phyloP scores from a whole-genome alignment of 1,284 basidiomycete species.

The Apiotrichum gracile region DNA sequence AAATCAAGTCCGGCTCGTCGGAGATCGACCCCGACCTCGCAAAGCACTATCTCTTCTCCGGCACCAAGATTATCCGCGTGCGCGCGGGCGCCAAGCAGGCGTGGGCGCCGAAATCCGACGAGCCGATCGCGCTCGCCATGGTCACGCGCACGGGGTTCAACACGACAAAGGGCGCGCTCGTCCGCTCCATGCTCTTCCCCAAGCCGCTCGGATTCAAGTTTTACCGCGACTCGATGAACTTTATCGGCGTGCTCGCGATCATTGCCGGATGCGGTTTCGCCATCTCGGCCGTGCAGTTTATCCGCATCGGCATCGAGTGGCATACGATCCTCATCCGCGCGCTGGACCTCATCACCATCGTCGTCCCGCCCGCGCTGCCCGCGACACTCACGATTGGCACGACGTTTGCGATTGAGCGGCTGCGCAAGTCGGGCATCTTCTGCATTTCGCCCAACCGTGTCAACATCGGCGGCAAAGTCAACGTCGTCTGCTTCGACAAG shows the following conservation, averaged over 20 bases:
- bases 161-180: constrained; percentile 93
- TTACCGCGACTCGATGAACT: constrained; percentile 94
- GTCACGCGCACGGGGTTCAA: constrained; percentile 94
- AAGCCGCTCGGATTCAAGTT: constrained; percentile 98
- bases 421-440: constrained; percentile 85
- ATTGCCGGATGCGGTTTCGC: constrained; percentile 85
- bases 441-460: constrained; percentile 96
- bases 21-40: constrained; percentile 66
- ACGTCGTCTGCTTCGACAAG: constrained; percentile 99
- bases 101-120: constrained; percentile 51
- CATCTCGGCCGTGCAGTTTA: constrained; percentile 82
- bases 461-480: constrained; percentile 94
- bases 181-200: constrained; percentile 97
- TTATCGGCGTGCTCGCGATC: constrained; percentile 84
- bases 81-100: constrained; percentile 55
- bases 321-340: constrained; percentile 87
- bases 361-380: constrained; percentile 94
- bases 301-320: constrained; percentile 82
- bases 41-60: constrained; percentile 84
- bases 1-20: constrained; percentile 52
- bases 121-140: constrained; percentile 70
- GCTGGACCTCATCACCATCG: constrained; percentile 94
- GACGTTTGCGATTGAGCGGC: constrained; percentile 84
- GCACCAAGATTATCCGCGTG: constrained; percentile 89
- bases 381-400: constrained; percentile 97